Conservation (phyloP, 1,284 basidiomycete genomes). For the Psilocybe mexicana region DNA sequence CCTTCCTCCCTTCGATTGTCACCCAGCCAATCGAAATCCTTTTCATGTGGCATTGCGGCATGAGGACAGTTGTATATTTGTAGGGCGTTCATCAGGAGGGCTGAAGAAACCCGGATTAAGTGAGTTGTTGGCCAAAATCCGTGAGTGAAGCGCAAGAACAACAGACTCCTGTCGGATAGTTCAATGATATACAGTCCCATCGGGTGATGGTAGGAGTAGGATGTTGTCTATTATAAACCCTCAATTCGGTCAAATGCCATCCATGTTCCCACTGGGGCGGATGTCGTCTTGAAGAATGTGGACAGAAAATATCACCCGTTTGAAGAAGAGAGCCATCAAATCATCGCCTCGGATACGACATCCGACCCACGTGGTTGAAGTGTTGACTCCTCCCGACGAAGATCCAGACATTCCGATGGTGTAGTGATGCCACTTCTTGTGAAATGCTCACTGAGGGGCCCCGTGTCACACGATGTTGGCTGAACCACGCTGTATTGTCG, state of each 20-base stretch:
- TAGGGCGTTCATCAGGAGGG: too few species aligned
- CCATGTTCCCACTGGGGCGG: constrained; percentile 7
- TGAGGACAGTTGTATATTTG: too few species aligned
- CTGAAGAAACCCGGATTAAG: too few species aligned
- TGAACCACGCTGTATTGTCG: too few species aligned
- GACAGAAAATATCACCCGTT: neutral
- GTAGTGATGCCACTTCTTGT: constrained; percentile 33
- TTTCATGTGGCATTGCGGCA: too few species aligned
- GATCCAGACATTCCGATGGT: constrained; percentile 22
- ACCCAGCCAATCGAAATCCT: too few species aligned
- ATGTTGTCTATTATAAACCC: neutral
- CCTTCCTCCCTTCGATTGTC: too few species aligned
- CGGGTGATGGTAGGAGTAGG: neutral
- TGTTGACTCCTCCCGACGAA: constrained; percentile 26
- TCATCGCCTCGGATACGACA: constrained; percentile 19
- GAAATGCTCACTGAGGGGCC: constrained; percentile 23
- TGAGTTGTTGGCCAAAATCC: too few species aligned
- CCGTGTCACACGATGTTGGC: too few species aligned
- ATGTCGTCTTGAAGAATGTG: constrained; percentile 12
- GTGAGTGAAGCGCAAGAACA: too few species aligned
- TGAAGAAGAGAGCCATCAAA: constrained; percentile 7
- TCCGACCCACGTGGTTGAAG: constrained; percentile 32
- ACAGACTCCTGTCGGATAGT: too few species aligned
- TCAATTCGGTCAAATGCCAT: constrained; percentile 8
- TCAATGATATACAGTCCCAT: too few species aligned